Conservation (phyloP, 495 filamentous ascomycete genomes). For the Trichoderma erinaceum region DNA sequence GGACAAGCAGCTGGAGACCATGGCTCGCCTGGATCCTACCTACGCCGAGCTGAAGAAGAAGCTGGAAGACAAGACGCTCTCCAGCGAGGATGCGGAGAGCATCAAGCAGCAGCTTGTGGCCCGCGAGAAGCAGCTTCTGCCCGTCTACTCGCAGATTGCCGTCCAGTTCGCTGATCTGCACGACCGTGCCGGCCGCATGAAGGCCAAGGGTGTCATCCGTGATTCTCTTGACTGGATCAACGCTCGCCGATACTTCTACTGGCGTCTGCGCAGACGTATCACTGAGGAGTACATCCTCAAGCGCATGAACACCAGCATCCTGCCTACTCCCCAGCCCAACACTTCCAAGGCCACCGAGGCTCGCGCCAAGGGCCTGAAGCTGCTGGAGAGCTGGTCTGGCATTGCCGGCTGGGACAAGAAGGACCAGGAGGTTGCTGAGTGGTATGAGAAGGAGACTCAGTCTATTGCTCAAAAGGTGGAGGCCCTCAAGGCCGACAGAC, state of each 20-base stretch:
- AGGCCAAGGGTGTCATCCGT: constrained; percentile 92
- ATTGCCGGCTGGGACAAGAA: constrained; percentile 64
- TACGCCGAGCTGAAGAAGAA: constrained; percentile 79
- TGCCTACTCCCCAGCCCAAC: constrained; percentile 36
- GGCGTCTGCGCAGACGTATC: constrained; percentile 92
- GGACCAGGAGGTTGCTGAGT: constrained; percentile 79
- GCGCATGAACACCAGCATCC: constrained; percentile 60
- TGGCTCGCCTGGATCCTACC: constrained; percentile 83
- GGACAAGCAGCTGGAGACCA: constrained; percentile 95
- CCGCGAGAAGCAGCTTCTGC: constrained; percentile 82
- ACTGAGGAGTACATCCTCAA: constrained; percentile 95
- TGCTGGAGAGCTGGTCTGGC: constrained; percentile 71
- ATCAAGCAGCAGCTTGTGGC: constrained; percentile 83
- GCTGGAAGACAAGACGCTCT: constrained; percentile 59
- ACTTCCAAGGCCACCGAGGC: constrained; percentile 38
- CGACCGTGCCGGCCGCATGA: constrained; percentile 94
- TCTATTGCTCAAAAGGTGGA: constrained; percentile 73
- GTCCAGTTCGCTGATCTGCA: constrained; percentile 96
- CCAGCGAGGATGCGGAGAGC: constrained; percentile 62
- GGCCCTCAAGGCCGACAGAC: constrained; percentile 63
- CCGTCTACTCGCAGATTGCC: constrained; percentile 87
- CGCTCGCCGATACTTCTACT: constrained; percentile 98
- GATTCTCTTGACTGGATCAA: constrained; percentile 77
- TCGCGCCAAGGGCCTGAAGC: constrained; percentile 57
- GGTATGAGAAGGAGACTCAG: constrained; percentile 97